Conservation (phyloP, 1,284 basidiomycete species). For the Ganoderma boninense region DNA sequence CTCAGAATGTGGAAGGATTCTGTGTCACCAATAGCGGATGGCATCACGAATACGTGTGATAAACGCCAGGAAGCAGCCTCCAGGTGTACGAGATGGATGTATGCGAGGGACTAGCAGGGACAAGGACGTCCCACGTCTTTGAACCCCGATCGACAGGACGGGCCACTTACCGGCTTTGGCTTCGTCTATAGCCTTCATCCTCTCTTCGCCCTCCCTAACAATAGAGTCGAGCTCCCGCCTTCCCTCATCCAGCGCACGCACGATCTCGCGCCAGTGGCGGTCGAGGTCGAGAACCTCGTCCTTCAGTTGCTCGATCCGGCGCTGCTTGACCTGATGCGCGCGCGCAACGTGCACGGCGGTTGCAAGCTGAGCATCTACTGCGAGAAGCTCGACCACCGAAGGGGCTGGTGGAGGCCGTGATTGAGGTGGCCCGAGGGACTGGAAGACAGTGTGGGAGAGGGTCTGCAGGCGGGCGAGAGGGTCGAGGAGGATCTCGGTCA, state of each 20-base stretch:
- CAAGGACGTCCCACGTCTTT: background rate
- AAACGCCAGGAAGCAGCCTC: slow-evolving; percentile 7
- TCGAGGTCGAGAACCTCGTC: slow-evolving; percentile 74
- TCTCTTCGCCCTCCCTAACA: slow-evolving; percentile 75
- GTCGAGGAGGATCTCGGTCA: slow-evolving; percentile 60
- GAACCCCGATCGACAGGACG: slow-evolving; percentile 27
- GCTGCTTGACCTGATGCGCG: slow-evolving; percentile 76
- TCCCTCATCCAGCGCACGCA: slow-evolving; percentile 67
- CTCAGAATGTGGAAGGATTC: background rate
- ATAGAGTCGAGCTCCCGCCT: slow-evolving; percentile 72
- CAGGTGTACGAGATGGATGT: background rate
- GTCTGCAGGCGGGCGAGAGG: slow-evolving; percentile 70
- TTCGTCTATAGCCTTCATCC: slow-evolving; percentile 70
- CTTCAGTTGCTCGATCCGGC: slow-evolving; percentile 73
- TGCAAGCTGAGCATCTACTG: slow-evolving; percentile 68
- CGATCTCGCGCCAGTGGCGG: slow-evolving; percentile 69
- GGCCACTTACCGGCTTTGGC: slow-evolving; percentile 67
- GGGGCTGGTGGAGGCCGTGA: slow-evolving; percentile 69
- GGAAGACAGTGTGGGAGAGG: slow-evolving; percentile 75
- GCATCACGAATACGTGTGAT: slow-evolving; percentile 3
- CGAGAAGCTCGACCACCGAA: slow-evolving; percentile 64
- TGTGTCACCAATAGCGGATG: background rate
- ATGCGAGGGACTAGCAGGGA: background rate
- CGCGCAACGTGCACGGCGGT: slow-evolving; percentile 70
- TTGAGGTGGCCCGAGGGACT: slow-evolving; percentile 72